These are phyloP conservation scores for Vigna nakashimae DNA, from an alignment of 306 rosid species.

Conservation along the genomic window DNA sequence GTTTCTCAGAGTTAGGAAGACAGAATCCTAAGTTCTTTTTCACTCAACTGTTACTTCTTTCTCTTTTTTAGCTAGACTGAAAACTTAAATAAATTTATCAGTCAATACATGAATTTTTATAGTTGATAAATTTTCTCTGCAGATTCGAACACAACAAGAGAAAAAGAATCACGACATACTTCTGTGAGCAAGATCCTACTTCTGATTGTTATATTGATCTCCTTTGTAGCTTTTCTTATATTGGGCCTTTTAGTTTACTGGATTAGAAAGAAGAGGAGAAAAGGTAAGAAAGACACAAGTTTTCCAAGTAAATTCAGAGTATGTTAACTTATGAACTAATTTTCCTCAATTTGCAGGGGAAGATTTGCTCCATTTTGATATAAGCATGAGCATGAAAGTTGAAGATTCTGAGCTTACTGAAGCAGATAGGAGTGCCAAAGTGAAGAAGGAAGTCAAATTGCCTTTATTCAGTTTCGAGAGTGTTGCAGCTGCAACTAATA, in stretches of 20 bases:
- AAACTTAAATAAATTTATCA: neutral
- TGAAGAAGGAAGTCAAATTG: constrained; percentile 44
- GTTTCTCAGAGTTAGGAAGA: neutral
- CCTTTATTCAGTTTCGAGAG: constrained; percentile 53
- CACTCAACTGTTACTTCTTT: neutral
- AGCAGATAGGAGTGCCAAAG: neutral
- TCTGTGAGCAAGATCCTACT: neutral
- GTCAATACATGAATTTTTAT: neutral
- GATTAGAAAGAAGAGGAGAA: constrained; percentile 9
- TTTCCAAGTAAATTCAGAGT: neutral
- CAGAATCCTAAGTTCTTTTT: constrained; percentile 1
- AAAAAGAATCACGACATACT: neutral
- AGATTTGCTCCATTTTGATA: constrained; percentile 46
- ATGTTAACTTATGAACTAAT: neutral
- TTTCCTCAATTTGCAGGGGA: constrained; percentile 36
- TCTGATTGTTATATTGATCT: neutral
- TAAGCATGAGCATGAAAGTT: constrained; percentile 38
- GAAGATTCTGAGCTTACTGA: neutral
- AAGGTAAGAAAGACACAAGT: constrained; percentile 37
- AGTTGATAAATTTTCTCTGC: constrained; percentile 1
- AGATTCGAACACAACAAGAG: neutral
- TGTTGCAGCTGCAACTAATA: constrained; percentile 48
- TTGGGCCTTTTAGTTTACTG: constrained; percentile 1
- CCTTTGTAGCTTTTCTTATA: neutral
- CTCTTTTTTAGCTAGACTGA: neutral